Evolutionary conservation across 2,329 filamentous ascomycete species (phyloP), one percentile per base, ranked within the genome.

Genomic region (Aspergillus clavatus): DNA sequence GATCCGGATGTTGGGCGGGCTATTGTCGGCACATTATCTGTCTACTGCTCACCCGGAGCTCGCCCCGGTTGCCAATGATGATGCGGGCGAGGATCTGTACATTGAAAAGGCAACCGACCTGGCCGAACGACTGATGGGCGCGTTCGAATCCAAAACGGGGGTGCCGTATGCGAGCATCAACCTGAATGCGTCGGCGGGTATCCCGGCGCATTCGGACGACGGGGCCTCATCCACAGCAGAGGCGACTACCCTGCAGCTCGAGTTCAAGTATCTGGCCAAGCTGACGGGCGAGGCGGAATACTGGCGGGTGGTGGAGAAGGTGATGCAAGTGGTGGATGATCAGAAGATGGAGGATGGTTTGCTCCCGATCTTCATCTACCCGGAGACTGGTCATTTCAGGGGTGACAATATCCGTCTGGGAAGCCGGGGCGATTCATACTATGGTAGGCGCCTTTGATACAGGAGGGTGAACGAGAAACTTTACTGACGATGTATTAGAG

Each of bases 251-350:
- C 67, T 98, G 37, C 93, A 98, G 71, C 80, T 98, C 8, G 93
- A 98, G 67, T 89, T 97, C 76, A 97, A 97, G 67, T 98, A 98
- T 62, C 77, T 98, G 12, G 86, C 93, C 39, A 95, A 95, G 68
- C 75, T 98, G 47, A 98, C 90, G 0, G 93, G 93, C 27, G 93
- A 98, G 69, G 82, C 84, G 40, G 78, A 87, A 50, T 98, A 93
- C 68, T 98, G 93, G 93, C 83, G 93, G 56, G 84, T 83, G 59
- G 89, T 83, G 2, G 93, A 98, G 68, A 88, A 86, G 56, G 88
- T 95, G 1, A 97, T 98, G 79, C 71, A 95, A 63, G 80, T 95
- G 5, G 82, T 97, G 33, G 93, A 97, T 61, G 82, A 86, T 54
- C 91, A 94, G 60, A 80, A 83, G 6, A 76, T 79, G 42, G 72